Base-by-base conservation (phyloP, 1,139 yeast genomes). In the Casaregolazyma suthepensis region DNA sequence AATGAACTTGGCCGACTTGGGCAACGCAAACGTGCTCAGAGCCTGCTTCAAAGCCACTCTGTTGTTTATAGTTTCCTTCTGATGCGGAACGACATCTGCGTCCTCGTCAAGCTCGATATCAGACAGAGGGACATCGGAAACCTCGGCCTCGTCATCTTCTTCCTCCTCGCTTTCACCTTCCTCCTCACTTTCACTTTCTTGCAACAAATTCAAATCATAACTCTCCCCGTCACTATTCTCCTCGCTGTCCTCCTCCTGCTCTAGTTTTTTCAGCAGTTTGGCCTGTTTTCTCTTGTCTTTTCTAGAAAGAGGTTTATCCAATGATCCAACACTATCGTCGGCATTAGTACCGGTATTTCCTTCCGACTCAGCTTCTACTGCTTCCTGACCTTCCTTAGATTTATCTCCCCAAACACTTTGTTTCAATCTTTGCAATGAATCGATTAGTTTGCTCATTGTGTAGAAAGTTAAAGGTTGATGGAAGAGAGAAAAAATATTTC, bases 41-140 rank as follows among this genome's bases (percentile, higher is more conserved):
- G 74, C 61, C 45, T 66, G 65, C 45, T 62, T 60, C 46, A 74
- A 65, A 10, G 78, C 78, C 3, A 66, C 63, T 19, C 63, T 63
- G 64, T 74, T 74, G 64, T 74, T 74, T 54, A 74, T 62, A 19
- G 97, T 91, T 52, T 89, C 78, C 69, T 90, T 90, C 56, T 94
- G 90, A 72, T 86, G 83, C 51, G 99, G 97, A 31, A 91, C 87
- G 42, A 87, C 79, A 66, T 89, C 96, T 15, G 94, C 94, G 65
- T 88, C 96, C 3, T 87, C 85, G 63, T 86, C 95, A 46, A 84
- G 72, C 65, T 87, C 95, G 43, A 83, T 94, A 55, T 82, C 86
- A 0, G 83, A 80, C 52, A 82, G 74, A n/a, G 73, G 65, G 42
- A 71, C 60, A 46, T 69, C 74, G 48, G 83, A 81, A 22, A 80